These are phyloP conservation scores for Arxiozyma slooffiae DNA, from an alignment of 1,139 yeast species.

Conservation along the genomic window DNA sequence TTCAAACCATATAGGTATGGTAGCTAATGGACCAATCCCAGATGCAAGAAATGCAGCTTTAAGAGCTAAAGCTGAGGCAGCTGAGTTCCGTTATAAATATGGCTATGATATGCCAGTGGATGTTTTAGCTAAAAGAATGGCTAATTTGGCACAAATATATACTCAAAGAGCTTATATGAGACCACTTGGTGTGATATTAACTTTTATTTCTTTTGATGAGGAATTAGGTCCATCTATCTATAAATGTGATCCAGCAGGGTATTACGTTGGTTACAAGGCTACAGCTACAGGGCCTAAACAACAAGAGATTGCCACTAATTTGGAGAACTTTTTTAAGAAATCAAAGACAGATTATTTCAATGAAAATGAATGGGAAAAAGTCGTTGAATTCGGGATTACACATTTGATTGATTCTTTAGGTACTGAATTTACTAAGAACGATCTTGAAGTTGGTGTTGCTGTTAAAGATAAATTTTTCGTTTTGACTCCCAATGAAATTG, in stretches of 20 bases:
- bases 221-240: conserved; percentile 82
- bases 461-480: conserved; percentile 55
- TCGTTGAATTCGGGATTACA: conserved; percentile 81
- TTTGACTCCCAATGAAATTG: conserved; percentile 77
- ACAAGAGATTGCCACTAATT: conserved; percentile 83
- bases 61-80: conserved; percentile 88
- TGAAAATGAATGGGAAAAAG: conserved; percentile 79
- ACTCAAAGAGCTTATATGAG: conserved; percentile 99
- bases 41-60: conserved; percentile 88
- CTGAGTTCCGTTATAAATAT: conserved; percentile 85
- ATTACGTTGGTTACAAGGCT: conserved; percentile 84
- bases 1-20: conserved; percentile 76
- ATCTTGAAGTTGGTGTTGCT: conserved; percentile 88
- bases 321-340: conserved; percentile 83
- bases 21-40: conserved; percentile 92
- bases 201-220: conserved; percentile 81
- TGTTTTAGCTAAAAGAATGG: conserved; percentile 88
- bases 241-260: conserved; percentile 97
- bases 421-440: conserved; percentile 88
- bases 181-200: conserved; percentile 88
- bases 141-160: conserved; percentile 86
- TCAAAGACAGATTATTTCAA: conserved; percentile 15
- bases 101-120: conserved; percentile 98
- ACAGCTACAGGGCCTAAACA: conserved; percentile 95
- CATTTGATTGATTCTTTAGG: conserved; percentile 80